Base-by-base conservation (phyloP, 257 asterid genomes). In the Henckelia pumila region DNA sequence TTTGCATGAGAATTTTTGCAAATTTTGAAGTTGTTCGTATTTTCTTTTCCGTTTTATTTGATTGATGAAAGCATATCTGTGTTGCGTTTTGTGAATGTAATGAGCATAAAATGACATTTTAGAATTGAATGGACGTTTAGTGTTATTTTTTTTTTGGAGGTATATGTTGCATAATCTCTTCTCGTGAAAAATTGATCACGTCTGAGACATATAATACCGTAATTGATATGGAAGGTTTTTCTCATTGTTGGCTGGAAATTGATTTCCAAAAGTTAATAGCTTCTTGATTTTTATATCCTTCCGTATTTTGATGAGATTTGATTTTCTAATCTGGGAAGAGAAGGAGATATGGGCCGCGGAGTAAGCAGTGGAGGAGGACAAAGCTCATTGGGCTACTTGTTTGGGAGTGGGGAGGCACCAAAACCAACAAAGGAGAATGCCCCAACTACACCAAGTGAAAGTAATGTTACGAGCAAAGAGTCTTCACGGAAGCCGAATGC, bases 331-430 rank as follows among this genome's bases (percentile, higher is more conserved):
- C 30, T 56, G 17, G 37, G 63, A 65, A 56, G 20, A 73, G 25
- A 63, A 49, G 70, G 23, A 66, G 56, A 73, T 23, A 85, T 85
- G 89, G 79, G 92, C 30, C 89, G 89, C 75, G 87, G 89, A 71
- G 86, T 79, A 59, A 85, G 92, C 85, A 81, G 82, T 24, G 92
- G 85, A 8, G 92, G 89, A 56, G 92, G 92, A 57, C 89, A 85
- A 73, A 85, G 92, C 75, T 85, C 92, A 32, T 64, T 85, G 68
- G 92, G 87, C 1, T 86, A 81, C 83, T 78, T 86, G 78, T 86
- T 86, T 76, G 89, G 92, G 56, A 69, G 71, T 3, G 80, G 82
- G 10, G 89, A 83, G 77, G 83, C 86, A 60, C 84, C 92, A 59
- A 85, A 83, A 73, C 68, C 84, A 16, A 71, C 82, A 37, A 71